Base-by-base conservation (phyloP, 2,329 filamentous ascomycete genomes). In the Raffaelea albimanens region DNA sequence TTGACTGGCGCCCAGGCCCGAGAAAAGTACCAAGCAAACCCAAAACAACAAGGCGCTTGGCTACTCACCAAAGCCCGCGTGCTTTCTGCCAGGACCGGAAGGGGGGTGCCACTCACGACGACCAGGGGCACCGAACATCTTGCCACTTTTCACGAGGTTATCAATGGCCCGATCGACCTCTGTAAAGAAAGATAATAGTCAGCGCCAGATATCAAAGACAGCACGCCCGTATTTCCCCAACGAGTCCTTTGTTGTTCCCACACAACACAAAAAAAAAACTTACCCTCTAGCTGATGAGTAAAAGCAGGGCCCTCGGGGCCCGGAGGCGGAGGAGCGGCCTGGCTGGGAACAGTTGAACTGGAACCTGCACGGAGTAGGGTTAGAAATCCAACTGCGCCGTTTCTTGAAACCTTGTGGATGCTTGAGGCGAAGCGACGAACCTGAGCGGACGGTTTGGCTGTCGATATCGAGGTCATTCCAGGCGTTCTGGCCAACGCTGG, bases 141-240 rank as follows among this genome's bases (percentile, higher is more conserved):
- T 97, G 61, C 90, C 90, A 65, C 90, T 95, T 77, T 97, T 97
- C 61, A 91, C 78, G 52, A 98, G 78, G 67, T 97, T 97, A 62
- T 97, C 93, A 61, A 91, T 82, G 57, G 91, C 91, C 63, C 91
- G 85, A 56, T 97, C 93, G 59, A 98, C 89, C 79, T 98, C 93
- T 95, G 61, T 38, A 54, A 49, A 20, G 19, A 21, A 20, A 25
- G 7, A 36, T n/a, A 36, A 25, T 16, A 42, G 40, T 34, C 33
- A 16, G 3, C 19, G 14, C 10, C 14, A 43, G n/a, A 23, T 34
- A n/a, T 31, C 16, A 2, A 29, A 29, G 10, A 5, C 5, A 2
- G 14, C 19, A 18, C 25, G 16, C 20, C 9, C 22, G 11, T 25
- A 7, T 38, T 16, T 22, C 11, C 14, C 31, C 18, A 13, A 5